These are phyloP conservation scores for Lactarius pseudohatsudake DNA, from an alignment of 768 basidiomycete genomes.

Conservation along the genomic window DNA sequence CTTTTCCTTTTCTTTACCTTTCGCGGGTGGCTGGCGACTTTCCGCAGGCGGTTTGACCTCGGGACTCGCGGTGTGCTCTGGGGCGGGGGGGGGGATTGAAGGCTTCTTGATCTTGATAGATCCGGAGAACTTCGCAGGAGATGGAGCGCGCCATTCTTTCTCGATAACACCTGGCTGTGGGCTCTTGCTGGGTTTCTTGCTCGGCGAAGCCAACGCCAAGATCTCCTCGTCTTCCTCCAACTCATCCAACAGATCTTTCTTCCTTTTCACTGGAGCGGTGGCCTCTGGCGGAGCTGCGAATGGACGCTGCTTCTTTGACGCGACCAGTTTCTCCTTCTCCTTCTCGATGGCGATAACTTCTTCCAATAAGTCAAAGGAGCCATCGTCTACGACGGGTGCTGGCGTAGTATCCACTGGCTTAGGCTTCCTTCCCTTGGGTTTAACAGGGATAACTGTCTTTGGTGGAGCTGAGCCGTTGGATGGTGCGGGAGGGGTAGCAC, in stretches of 20 bases:
- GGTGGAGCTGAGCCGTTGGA: conserved; percentile 26
- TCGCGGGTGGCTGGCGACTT: conserved; percentile 41
- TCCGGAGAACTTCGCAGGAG: conserved; percentile 19
- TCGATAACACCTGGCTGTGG: conserved; percentile 30
- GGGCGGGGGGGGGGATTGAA: not conserved
- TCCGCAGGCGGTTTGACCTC: conserved; percentile 19
- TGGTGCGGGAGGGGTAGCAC: conserved; percentile 27
- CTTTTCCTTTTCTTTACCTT: conserved; percentile 63
- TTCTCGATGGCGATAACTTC: conserved; percentile 78
- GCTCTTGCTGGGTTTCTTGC: conserved; percentile 50
- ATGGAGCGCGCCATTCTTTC: conserved; percentile 20
- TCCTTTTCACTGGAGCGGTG: conserved; percentile 43
- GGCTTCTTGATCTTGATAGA: conserved; percentile 29
- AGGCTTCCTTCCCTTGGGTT: conserved; percentile 42
- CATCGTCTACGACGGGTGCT: conserved; percentile 58
- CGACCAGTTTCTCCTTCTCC: conserved; percentile 33
- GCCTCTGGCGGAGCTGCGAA: conserved; percentile 30
- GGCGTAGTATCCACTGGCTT: conserved; percentile 51
- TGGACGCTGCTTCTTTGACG: conserved; percentile 29
- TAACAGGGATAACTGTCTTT: conserved; percentile 18
- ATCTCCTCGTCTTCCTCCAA: conserved; percentile 58
- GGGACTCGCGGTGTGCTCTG: conserved; percentile 10
- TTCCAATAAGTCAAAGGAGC: conserved; percentile 77
- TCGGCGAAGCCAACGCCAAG: conserved; percentile 57
- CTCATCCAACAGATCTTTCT: conserved; percentile 44